Evolutionary conservation across 441 rosid genomes (phyloP), one percentile per base, ranked within the genome.

Genomic region (Capsella rubella): DNA sequence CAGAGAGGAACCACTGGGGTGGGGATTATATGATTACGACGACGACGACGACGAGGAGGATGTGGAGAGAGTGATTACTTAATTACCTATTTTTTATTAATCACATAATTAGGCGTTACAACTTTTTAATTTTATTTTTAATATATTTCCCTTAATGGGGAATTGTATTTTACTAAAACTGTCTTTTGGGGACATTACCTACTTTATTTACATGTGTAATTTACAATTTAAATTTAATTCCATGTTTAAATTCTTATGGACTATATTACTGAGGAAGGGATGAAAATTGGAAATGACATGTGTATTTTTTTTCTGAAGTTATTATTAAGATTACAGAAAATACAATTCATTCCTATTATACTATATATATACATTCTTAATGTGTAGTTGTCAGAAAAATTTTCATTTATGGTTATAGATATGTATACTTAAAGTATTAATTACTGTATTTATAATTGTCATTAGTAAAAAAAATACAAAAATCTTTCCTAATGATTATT

Each of bases 1-100:
- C 32, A 43, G 42, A 8, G 50, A n/a, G 2, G 18, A 34, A 43
- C 25, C 25, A 5, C n/a, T 52, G 32, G 35, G 57, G 53, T 42
- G 54, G 34, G 29, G 16, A 10, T 39, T 42, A 53, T 13, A 57
- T 35, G 60, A 50, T 37, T 39, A 13, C 15, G 66, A 58, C 49
- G 47, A 45, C 10, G 49, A 70, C 27, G 29, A 53, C 6, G 12
- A 37, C 12, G 40, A 9, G 1, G 40, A 9, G 40, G 12, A 37
- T 3, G 40, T 9, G 40, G 21, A 34, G 6, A 4, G 37, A n/a
- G 8, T 8, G 31, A 43, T 55, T 68, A 43, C 7, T 25, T 52
- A 50, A 51, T 35, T 65, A 51, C 3, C 8, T 0, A 6, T 43
- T 43, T 43, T 5, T 1, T 1, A n/a, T 6, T 34, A 34, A 34